These are phyloP conservation scores for Rickenella mellea DNA, from an alignment of 768 basidiomycete genomes.

Conservation along the genomic window DNA sequence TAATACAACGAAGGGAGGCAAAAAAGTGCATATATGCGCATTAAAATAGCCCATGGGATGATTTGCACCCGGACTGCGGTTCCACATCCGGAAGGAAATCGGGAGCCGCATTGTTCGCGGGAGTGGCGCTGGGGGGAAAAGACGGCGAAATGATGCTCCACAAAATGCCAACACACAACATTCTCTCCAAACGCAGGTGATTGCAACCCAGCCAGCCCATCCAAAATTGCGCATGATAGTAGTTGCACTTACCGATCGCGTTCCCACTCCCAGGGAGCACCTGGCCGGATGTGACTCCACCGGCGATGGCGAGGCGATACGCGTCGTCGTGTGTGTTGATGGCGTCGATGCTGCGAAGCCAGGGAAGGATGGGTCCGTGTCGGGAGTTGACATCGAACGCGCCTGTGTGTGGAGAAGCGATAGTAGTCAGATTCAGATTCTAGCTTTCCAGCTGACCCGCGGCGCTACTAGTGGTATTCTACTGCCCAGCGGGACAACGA, in stretches of 20 bases:
- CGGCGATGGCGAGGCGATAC: slow-evolving; percentile 65
- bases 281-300: slow-evolving; percentile 82
- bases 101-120: too few species aligned
- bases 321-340: slow-evolving; percentile 81
- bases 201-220: slow-evolving; percentile 4
- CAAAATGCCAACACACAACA: too few species aligned
- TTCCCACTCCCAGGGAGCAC: slow-evolving; percentile 72
- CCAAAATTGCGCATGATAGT: slow-evolving; percentile 13
- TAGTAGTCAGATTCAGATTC: neutral
- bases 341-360: slow-evolving; percentile 75
- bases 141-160: too few species aligned
- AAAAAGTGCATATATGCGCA: too few species aligned
- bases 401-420: slow-evolving; percentile 21
- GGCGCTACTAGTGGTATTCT: too few species aligned
- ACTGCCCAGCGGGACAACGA: too few species aligned
- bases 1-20: too few species aligned
- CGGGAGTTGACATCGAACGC: slow-evolving; percentile 53
- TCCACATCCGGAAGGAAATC: too few species aligned
- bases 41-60: too few species aligned
- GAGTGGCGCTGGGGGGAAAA: too few species aligned
- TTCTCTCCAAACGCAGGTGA: too few species aligned
- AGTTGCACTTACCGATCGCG: slow-evolving; percentile 48
- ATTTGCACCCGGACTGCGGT: too few species aligned
- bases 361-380: slow-evolving; percentile 63
- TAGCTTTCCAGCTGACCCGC: slow-evolving; percentile 3